Percentiles rank a stretch among this genome's conserved stretches.
Conservation (phyloP, 2,329 filamentous ascomycete species). For the Monosporascus ibericus region DNA sequence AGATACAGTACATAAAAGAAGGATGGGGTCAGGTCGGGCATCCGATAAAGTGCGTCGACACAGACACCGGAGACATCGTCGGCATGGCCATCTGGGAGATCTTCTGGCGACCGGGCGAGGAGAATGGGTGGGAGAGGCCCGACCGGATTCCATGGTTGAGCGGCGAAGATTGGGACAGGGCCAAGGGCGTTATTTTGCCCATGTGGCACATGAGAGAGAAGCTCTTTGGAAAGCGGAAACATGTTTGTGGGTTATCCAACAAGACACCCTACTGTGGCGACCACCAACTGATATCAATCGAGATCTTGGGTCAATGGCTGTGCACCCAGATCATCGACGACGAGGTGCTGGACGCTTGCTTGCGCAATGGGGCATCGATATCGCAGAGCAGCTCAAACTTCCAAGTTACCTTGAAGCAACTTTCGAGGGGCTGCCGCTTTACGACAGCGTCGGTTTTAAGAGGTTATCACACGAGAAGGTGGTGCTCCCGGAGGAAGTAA, state of each 20-base stretch:
- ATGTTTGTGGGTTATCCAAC: conserved; percentile 15
- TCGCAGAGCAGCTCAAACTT: conserved; percentile 15
- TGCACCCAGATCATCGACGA: conserved; percentile 17
- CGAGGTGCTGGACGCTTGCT: conserved; percentile 15
- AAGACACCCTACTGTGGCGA: neutral
- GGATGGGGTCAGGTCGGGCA: conserved; percentile 10
- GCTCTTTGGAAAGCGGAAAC: conserved; percentile 15
- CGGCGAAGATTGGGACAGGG: conserved; percentile 12
- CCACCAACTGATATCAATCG: neutral
- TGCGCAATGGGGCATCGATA: conserved; percentile 17
- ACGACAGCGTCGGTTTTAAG: conserved; percentile 15
- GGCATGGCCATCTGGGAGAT: conserved; percentile 22
- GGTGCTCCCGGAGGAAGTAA: conserved; percentile 14
- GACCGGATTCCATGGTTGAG: conserved; percentile 16
- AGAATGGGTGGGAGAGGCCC: conserved; percentile 15
- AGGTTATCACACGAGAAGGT: conserved; percentile 12
- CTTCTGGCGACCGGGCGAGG: conserved; percentile 14
- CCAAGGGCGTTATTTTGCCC: conserved; percentile 11
- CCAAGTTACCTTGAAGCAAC: conserved; percentile 19
- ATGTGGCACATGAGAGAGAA: conserved; percentile 20
- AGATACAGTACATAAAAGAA: conserved; percentile 5
- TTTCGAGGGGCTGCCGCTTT: conserved; percentile 9
- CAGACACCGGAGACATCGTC: conserved; percentile 16
- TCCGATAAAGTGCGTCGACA: conserved; percentile 19
- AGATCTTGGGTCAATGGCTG: conserved; percentile 20